Evolutionary conservation across 176 grass and related monocot species (phyloP).

Genomic region (Canna indica): DNA sequence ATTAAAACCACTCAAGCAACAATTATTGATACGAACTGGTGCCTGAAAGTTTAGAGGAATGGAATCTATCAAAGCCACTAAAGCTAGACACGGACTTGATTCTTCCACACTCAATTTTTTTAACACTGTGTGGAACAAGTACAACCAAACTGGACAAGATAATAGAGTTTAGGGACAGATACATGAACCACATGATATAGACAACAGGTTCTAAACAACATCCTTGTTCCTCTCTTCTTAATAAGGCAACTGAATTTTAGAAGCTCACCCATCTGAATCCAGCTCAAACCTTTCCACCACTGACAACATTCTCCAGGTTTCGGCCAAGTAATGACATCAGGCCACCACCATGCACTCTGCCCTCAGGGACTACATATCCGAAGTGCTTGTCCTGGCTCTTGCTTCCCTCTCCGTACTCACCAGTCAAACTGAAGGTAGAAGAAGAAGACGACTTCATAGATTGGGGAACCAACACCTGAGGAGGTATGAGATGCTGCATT

Average conservation of each 20-base stretch:
- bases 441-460: constrained; percentile 52
- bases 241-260: not conserved
- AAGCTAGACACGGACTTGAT: not conserved
- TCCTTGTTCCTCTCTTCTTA: not conserved
- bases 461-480: constrained; percentile 58
- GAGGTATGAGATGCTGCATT: constrained; percentile 43
- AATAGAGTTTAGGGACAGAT: constrained; percentile 2
- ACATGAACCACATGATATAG: constrained; percentile 6
- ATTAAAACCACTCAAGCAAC: not conserved
- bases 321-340: constrained; percentile 66
- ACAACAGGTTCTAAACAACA: not conserved
- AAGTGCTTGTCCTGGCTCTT: constrained; percentile 27
- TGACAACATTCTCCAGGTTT: constrained; percentile 26
- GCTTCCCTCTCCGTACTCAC: constrained; percentile 19
- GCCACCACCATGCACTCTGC: constrained; percentile 79
- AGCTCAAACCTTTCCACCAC: constrained; percentile 27
- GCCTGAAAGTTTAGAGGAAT: not conserved
- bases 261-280: not conserved
- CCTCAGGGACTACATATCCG: constrained; percentile 53
- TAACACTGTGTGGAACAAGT: not conserved
- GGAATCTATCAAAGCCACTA: constrained; percentile 1
- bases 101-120: not conserved
- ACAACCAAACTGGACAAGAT: constrained; percentile 3
- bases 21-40: not conserved
- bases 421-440: constrained; percentile 20